Percentiles rank a stretch among this genome's conserved stretches.
phyloP scores from a whole-genome alignment of 495 filamentous ascomycete species.

The Penicillium canescens region DNA sequence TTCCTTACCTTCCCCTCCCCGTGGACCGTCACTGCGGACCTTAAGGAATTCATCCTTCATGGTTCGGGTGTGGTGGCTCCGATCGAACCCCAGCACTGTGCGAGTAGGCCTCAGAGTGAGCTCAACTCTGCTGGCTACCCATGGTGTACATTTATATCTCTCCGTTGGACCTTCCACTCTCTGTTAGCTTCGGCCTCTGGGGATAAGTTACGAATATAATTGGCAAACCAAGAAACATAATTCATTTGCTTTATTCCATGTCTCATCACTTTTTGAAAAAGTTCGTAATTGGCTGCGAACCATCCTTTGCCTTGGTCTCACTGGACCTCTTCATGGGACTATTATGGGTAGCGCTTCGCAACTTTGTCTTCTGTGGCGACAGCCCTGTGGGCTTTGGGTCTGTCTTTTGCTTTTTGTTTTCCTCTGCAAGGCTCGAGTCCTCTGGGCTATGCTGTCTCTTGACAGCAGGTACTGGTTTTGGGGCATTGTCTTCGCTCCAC shows the following conservation, averaged over 20 bases:
- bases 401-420: constrained; percentile 32
- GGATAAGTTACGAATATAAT: no score
- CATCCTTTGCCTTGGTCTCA: constrained; percentile 51
- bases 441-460: constrained; percentile 58
- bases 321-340: constrained; percentile 47
- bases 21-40: no score
- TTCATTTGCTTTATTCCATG: background rate
- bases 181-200: no score
- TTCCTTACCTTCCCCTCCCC: no score
- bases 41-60: no score
- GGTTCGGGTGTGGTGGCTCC: no score
- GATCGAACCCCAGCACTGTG: no score
- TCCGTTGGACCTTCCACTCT: no score
- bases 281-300: constrained; percentile 79
- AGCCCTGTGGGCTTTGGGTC: constrained; percentile 5
- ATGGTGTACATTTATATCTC: no score
- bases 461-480: constrained; percentile 45
- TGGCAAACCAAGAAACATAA: no score
- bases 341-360: constrained; percentile 42
- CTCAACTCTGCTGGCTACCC: no score
- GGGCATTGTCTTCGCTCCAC: constrained; percentile 44
- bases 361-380: constrained; percentile 32
- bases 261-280: constrained; percentile 67
- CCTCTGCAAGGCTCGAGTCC: constrained; percentile 16
- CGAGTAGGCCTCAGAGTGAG: no score